These are phyloP conservation scores for Pseudonitzschia pungens DNA, from an alignment of 108 stramenopile species.

Conservation along the genomic window DNA sequence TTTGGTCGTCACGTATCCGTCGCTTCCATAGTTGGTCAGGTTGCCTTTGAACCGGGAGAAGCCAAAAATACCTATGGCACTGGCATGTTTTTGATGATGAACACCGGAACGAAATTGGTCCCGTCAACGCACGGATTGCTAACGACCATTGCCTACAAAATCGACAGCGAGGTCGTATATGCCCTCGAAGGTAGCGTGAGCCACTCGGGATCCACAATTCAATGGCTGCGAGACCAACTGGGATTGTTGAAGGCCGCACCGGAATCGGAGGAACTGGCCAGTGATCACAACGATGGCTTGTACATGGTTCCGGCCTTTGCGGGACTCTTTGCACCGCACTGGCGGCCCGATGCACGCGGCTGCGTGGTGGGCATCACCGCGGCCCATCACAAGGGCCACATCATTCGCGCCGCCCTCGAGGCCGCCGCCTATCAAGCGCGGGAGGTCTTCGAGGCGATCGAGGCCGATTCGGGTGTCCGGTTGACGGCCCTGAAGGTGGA, in stretches of 20 bases:
- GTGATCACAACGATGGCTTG: constrained; percentile 80
- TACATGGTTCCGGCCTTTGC: constrained; percentile 97
- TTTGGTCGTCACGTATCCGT: background rate
- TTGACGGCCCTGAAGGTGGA: constrained; percentile 86
- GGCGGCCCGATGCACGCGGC: constrained; percentile 92
- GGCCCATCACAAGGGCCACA: constrained; percentile 84
- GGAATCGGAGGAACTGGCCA: constrained; percentile 87
- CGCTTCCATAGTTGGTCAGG: constrained; percentile 77
- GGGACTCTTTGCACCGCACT: constrained; percentile 96
- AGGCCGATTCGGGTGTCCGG: constrained; percentile 66
- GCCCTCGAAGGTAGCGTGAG: constrained; percentile 96
- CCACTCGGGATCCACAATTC: constrained; percentile 91
- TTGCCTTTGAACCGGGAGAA: constrained; percentile 86
- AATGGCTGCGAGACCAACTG: constrained; percentile 97
- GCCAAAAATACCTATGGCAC: constrained; percentile 98
- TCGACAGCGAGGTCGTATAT: constrained; percentile 64
- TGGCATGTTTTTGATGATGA: constrained; percentile 97
- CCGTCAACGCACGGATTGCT: constrained; percentile 85
- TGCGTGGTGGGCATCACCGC: constrained; percentile 94
- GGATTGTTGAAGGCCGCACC: constrained; percentile 76
- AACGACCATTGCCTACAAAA: constrained; percentile 91
- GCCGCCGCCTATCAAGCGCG: constrained; percentile 89
- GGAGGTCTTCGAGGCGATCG: constrained; percentile 93
- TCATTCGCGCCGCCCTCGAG: constrained; percentile 94
- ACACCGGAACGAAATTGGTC: constrained; percentile 79